A percentile compares a stretch with the other conserved stretches of the same genome.
phyloP scores from a whole-genome alignment of 495 filamentous ascomycete species.

The Penicillium bovifimosum region DNA sequence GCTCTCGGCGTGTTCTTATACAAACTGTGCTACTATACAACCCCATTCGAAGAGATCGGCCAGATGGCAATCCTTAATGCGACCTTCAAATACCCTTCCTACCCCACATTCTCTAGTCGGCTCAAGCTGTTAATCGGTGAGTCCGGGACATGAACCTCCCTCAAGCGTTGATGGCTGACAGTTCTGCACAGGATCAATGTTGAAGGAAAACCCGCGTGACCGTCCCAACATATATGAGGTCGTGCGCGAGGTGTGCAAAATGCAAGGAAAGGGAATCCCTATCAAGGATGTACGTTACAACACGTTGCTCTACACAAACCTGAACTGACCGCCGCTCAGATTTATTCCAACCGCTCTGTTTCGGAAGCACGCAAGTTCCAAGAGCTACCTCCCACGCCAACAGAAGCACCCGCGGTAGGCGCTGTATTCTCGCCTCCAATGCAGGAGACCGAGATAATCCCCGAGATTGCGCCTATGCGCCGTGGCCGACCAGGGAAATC shows the following conservation, averaged over 20 bases:
- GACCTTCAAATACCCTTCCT: conserved; percentile 83
- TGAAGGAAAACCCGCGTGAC: conserved; percentile 73
- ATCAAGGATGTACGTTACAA: conserved; percentile 75
- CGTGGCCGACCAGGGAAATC: conserved; percentile 71
- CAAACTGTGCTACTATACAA: conserved; percentile 99
- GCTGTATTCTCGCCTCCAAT: conserved; percentile 61
- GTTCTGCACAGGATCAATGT: conserved; percentile 68
- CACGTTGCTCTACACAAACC: neutral
- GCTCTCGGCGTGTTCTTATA: conserved; percentile 92
- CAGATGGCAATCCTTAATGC: conserved; percentile 98
- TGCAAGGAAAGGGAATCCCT: conserved; percentile 84
- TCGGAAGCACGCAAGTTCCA: conserved; percentile 59
- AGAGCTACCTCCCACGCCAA: conserved; percentile 51
- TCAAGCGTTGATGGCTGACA: conserved; percentile 4
- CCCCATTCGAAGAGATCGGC: conserved; percentile 94
- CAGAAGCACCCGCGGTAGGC: conserved; percentile 58
- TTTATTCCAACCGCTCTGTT: conserved; percentile 68
- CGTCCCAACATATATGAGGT: conserved; percentile 94
- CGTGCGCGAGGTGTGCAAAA: conserved; percentile 73
- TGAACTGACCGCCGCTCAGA: conserved; percentile 46
- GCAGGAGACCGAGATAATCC: conserved; percentile 65
- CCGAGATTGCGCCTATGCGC: conserved; percentile 92
- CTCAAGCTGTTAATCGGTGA: conserved; percentile 88
- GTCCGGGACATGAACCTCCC: conserved; percentile 14
- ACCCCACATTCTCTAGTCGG: conserved; percentile 84